Conservation (phyloP, 371 early-diverging fungal species). For the Blastocladiella emersonii region DNA sequence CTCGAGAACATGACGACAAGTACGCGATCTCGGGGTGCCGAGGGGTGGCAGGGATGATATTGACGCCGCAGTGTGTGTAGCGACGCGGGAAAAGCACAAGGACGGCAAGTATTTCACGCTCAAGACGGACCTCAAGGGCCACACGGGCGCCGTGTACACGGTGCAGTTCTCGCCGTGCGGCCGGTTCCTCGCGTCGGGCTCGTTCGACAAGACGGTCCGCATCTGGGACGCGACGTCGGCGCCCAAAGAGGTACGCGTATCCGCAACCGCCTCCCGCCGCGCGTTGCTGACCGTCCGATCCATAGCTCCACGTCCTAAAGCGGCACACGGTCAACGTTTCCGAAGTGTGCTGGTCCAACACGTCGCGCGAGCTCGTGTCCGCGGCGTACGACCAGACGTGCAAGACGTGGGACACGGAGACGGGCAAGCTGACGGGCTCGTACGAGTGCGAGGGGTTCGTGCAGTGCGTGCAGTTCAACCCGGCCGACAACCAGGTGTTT, state of each 20-base stretch:
- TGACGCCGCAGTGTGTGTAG: too few relatives aligned
- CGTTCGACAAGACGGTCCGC: conserved; percentile 79
- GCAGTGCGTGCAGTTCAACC: conserved; percentile 68
- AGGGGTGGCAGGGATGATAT: too few relatives aligned
- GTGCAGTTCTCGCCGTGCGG: conserved; percentile 73
- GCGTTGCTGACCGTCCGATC: neutral
- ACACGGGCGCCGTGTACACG: conserved; percentile 70
- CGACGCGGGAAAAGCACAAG: conserved; percentile 7
- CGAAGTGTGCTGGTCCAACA: conserved; percentile 61
- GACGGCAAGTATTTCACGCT: conserved; percentile 29
- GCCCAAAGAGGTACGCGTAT: conserved; percentile 45
- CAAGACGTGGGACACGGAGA: conserved; percentile 68
- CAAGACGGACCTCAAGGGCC: conserved; percentile 56
- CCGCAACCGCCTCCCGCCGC: too few relatives aligned
- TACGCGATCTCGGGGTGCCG: too few relatives aligned
- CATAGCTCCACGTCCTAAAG: conserved; percentile 24
- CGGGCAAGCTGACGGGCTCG: conserved; percentile 41
- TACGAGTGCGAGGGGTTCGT: conserved; percentile 69
- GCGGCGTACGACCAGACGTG: conserved; percentile 72
- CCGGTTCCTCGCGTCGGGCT: conserved; percentile 63
- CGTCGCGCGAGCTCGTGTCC: conserved; percentile 53
- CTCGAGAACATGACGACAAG: neutral
- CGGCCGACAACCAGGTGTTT: conserved; percentile 55
- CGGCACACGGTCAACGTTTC: conserved; percentile 68
- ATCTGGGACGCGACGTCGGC: conserved; percentile 67